These are phyloP conservation scores for Cadophora luteo-olivacea DNA, from an alignment of 2,329 filamentous ascomycete genomes.

Conservation along the genomic window DNA sequence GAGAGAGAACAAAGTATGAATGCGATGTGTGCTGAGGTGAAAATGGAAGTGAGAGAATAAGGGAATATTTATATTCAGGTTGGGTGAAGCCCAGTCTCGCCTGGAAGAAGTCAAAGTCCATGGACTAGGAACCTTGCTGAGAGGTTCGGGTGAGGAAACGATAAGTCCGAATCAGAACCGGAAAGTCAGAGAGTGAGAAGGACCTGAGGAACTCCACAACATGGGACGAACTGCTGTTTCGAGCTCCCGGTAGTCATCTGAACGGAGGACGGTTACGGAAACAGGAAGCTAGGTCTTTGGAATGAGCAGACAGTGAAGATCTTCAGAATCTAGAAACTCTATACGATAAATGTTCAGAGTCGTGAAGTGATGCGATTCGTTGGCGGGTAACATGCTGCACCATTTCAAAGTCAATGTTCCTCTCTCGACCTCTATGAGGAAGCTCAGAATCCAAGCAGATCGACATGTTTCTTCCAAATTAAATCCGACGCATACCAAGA, in stretches of 20 bases:
- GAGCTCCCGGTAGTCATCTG: neutral
- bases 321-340: neutral
- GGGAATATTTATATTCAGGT: neutral
- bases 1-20: neutral
- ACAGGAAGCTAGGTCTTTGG: neutral
- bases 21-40: neutral
- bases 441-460: neutral
- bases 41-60: conserved; percentile 19
- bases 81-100: neutral
- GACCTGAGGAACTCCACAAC: neutral
- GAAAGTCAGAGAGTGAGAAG: neutral
- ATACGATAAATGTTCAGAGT: neutral
- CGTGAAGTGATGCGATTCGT: neutral
- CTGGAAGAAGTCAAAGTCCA: neutral
- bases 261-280: conserved; percentile 1
- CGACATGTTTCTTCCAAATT: neutral
- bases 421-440: neutral
- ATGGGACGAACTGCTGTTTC: neutral
- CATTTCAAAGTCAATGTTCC: neutral
- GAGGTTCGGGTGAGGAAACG: neutral
- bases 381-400: neutral
- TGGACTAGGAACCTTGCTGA: no score
- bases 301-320: neutral
- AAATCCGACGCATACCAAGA: conserved; percentile 5
- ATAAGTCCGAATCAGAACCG: conserved; percentile 1